Percentiles rank a stretch among this genome's conserved stretches.
phyloP scores from a whole-genome alignment of 495 filamentous ascomycete species.

The Penicilliopsis zonata region DNA sequence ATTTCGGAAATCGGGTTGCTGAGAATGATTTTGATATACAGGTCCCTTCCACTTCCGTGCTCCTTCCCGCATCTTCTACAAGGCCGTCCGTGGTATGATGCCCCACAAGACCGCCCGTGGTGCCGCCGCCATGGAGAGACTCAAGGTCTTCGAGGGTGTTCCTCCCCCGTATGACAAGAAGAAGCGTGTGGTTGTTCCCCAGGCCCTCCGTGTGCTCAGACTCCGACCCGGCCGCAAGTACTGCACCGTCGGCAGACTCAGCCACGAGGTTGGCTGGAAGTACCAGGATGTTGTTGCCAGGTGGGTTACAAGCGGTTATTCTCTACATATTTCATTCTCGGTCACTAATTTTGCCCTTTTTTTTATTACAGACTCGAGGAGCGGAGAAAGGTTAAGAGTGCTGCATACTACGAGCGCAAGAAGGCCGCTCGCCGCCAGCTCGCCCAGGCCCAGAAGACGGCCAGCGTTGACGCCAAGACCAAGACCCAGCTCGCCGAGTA shows the following conservation, averaged over 20 bases:
- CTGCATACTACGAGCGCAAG: constrained; percentile 99
- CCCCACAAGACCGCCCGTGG: constrained; percentile 99
- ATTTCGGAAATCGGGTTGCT: constrained; percentile 13
- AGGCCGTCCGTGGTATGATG: constrained; percentile 99
- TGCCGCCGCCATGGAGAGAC: constrained; percentile 88
- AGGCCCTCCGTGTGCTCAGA: constrained; percentile 87
- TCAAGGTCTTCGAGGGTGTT: constrained; percentile 99
- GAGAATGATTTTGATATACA: constrained; percentile 25
- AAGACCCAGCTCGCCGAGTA: constrained; percentile 58
- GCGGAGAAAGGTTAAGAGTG: constrained; percentile 96
- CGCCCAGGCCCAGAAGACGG: constrained; percentile 80
- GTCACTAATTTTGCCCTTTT: too few relatives aligned
- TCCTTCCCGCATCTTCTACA: constrained; percentile 98
- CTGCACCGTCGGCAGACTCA: constrained; percentile 94
- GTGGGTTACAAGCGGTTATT: constrained; percentile 43
- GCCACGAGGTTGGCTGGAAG: constrained; percentile 99
- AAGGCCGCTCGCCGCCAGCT: constrained; percentile 84
- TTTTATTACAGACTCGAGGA: constrained; percentile 86
- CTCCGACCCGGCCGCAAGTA: constrained; percentile 98
- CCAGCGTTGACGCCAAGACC: constrained; percentile 66
- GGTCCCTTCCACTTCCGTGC: constrained; percentile 99
- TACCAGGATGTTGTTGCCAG: constrained; percentile 97
- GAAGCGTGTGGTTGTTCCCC: constrained; percentile 98
- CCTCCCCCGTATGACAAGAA: constrained; percentile 98
- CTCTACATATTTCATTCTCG: too few relatives aligned